A percentile compares a stretch with the other conserved stretches of the same genome.
phyloP scores from a whole-genome alignment of 2,329 filamentous ascomycete species.

The Talaromyces atroroseus region DNA sequence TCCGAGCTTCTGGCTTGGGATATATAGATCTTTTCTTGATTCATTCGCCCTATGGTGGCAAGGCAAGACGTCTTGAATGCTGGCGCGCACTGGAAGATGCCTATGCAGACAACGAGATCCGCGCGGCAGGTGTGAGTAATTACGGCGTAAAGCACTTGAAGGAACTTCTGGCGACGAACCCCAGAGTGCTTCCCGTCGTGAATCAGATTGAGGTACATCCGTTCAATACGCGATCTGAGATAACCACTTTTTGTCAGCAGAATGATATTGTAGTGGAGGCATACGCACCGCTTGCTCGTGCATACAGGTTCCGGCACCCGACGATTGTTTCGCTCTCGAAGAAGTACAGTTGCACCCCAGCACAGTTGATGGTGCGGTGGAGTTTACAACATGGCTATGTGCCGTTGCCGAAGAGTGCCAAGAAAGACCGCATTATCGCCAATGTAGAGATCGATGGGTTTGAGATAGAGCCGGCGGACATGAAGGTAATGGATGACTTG shows the following conservation, averaged over 20 bases:
- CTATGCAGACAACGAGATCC: conserved; percentile 64
- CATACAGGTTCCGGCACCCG: conserved; percentile 63
- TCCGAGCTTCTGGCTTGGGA: conserved; percentile 61
- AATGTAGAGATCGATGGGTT: conserved; percentile 56
- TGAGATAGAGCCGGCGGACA: conserved; percentile 57
- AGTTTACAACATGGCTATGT: conserved; percentile 69
- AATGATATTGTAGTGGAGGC: conserved; percentile 69
- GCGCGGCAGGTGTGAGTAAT: conserved; percentile 70
- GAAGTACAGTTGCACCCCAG: conserved; percentile 65
- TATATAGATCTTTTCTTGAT: conserved; percentile 77
- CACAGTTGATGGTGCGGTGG: conserved; percentile 73
- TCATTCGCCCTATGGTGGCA: conserved; percentile 73
- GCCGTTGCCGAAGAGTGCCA: conserved; percentile 67
- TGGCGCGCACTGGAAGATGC: conserved; percentile 76
- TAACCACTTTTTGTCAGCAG: conserved; percentile 60
- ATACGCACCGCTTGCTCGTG: conserved; percentile 71
- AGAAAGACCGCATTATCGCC: conserved; percentile 56
- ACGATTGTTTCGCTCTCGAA: conserved; percentile 57
- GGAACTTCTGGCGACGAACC: conserved; percentile 60
- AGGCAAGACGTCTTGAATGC: conserved; percentile 60
- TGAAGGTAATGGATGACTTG: conserved; percentile 57
- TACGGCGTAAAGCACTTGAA: conserved; percentile 70
- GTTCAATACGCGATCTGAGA: conserved; percentile 68
- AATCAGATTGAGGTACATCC: conserved; percentile 81
- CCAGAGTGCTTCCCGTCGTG: conserved; percentile 60